Percentiles rank a stretch among this genome's conserved stretches.
These are phyloP conservation scores for Styphnolobium japonicum DNA, from an alignment of 306 rosid species.

Conservation along the genomic window DNA sequence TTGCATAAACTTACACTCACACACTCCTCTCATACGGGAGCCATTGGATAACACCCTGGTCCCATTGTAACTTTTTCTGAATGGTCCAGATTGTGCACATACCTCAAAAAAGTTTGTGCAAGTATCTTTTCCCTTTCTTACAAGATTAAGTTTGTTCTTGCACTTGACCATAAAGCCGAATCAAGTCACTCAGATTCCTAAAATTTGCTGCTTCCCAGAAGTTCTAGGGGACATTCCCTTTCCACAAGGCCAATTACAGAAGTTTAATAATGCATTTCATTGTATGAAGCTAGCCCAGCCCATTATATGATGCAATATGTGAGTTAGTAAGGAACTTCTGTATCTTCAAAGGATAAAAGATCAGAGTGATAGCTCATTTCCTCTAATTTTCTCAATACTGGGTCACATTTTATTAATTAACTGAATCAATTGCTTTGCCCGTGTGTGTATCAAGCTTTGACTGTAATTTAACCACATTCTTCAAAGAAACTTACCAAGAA, in stretches of 20 bases:
- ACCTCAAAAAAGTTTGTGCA: too few species aligned
- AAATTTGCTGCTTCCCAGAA: not conserved
- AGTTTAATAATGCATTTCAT: not conserved
- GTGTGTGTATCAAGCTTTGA: not conserved
- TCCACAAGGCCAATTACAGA: not conserved
- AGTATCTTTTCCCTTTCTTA: too few species aligned
- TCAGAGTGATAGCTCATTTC: not conserved
- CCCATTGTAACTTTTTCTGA: too few species aligned
- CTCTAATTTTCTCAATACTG: not conserved
- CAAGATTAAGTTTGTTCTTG: not conserved
- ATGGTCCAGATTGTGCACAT: too few species aligned
- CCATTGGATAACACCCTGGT: too few species aligned
- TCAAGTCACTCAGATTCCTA: not conserved
- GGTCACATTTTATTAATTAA: not conserved
- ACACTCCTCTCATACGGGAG: too few species aligned
- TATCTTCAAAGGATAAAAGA: not conserved
- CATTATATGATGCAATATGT: not conserved
- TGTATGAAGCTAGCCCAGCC: not conserved
- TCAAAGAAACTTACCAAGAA: conserved; percentile 75
- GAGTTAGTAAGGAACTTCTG: not conserved
- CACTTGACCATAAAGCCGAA: not conserved
- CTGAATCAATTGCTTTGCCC: not conserved
- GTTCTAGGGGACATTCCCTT: not conserved
- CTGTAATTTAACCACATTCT: conserved; percentile 14
- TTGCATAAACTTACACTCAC: too few species aligned